These are phyloP conservation scores for Fomitopsis pulvina DNA, from an alignment of 768 basidiomycete species.

Conservation along the genomic window DNA sequence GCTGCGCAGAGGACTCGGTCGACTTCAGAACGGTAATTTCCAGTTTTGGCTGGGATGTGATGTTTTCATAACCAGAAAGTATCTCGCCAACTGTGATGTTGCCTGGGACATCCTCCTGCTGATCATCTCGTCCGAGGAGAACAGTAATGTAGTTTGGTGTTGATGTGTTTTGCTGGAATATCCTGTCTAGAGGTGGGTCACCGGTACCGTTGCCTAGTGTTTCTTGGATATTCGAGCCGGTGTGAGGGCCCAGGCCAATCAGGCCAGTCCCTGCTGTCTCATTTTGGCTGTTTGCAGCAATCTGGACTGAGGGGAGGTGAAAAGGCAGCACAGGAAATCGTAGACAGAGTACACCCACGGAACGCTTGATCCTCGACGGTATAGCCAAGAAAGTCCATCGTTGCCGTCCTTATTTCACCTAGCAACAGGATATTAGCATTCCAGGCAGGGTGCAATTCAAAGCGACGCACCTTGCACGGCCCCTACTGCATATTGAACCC, in stretches of 20 bases:
- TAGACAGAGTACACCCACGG: slow-evolving; percentile 28
- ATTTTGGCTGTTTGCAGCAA: slow-evolving; percentile 23
- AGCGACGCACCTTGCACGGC: slow-evolving; percentile 37
- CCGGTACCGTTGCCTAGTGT: slow-evolving; percentile 31
- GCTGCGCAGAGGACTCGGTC: slow-evolving; percentile 37
- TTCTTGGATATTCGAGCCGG: slow-evolving; percentile 41
- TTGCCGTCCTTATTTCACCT: slow-evolving; percentile 42
- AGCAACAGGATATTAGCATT: not conserved
- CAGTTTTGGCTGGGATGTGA: slow-evolving; percentile 46
- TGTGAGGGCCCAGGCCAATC: slow-evolving; percentile 57
- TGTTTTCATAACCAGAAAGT: slow-evolving; percentile 38
- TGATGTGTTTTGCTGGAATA: slow-evolving; percentile 54
- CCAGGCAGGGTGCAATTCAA: not conserved
- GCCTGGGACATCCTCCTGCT: slow-evolving; percentile 45
- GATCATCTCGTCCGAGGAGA: slow-evolving; percentile 57
- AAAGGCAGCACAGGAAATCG: not conserved
- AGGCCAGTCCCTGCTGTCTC: slow-evolving; percentile 31
- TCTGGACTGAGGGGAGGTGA: slow-evolving; percentile 30
- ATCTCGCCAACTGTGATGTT: slow-evolving; percentile 59
- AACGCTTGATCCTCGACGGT: slow-evolving; percentile 39
- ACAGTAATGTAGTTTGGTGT: slow-evolving; percentile 58
- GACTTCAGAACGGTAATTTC: slow-evolving; percentile 35
- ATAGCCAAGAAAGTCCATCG: slow-evolving; percentile 39
- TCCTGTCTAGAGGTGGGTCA: slow-evolving; percentile 53
- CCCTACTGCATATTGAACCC: slow-evolving; percentile 50